Evolutionary conservation across 306 rosid genomes (phyloP).

Genomic region (Prunus dulcis): DNA sequence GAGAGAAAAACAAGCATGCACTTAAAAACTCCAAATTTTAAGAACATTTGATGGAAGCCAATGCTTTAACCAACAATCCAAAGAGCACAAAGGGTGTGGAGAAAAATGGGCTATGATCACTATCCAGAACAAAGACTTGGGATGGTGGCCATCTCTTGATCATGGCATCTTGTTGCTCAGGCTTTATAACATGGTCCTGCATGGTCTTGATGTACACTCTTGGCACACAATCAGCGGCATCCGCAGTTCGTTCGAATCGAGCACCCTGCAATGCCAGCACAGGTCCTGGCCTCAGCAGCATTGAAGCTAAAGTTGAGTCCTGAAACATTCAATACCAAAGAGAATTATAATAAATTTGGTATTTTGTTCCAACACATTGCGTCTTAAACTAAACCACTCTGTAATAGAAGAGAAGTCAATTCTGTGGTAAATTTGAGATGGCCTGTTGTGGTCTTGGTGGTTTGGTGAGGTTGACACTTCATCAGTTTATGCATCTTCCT

Average conservation of each 20-base stretch:
- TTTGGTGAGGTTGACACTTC: neutral
- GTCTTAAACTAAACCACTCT: neutral
- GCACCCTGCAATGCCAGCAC: constrained; percentile 5
- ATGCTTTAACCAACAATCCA: constrained; percentile 15
- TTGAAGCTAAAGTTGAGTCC: constrained; percentile 32
- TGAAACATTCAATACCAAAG: neutral
- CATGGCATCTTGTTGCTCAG: constrained; percentile 34
- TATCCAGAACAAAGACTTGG: constrained; percentile 21
- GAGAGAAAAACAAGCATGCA: neutral
- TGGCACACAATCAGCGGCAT: constrained; percentile 3
- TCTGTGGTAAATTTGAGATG: neutral
- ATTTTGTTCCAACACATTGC: too few relatives aligned
- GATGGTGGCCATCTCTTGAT: constrained; percentile 32
- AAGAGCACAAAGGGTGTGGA: constrained; percentile 18
- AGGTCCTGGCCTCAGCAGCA: constrained; percentile 34
- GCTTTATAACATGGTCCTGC: constrained; percentile 15
- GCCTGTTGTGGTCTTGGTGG: neutral
- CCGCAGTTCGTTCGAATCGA: neutral
- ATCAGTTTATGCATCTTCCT: neutral
- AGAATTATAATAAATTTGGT: neutral
- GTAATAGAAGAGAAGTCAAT: neutral
- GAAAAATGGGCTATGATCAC: constrained; percentile 35
- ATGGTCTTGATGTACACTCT: constrained; percentile 35
- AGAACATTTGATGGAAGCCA: neutral
- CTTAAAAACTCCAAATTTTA: neutral